Percentiles rank a stretch among this genome's conserved stretches.
Conservation (phyloP, 805 yeast genomes). For the Barnettozyma botsteinii region DNA sequence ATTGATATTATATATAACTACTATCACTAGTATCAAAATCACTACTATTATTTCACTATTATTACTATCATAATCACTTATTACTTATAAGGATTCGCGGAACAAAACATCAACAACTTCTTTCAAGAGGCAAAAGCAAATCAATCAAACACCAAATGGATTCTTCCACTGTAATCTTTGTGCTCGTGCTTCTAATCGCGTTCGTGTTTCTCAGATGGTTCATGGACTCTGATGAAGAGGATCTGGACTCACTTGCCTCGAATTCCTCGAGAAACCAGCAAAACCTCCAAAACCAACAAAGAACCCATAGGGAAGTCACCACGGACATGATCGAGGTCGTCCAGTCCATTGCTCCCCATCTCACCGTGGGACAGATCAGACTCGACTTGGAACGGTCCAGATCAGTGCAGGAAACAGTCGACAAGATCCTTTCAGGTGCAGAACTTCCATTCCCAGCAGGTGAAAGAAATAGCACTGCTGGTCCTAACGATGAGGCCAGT, state of each 20-base stretch:
- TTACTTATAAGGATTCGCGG: not conserved
- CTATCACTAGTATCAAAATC: too few relatives aligned
- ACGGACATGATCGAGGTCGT: slow-evolving; percentile 81
- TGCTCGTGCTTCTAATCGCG: slow-evolving; percentile 43
- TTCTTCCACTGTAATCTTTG: slow-evolving; percentile 45
- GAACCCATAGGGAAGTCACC: slow-evolving; percentile 44
- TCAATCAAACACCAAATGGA: slow-evolving; percentile 35
- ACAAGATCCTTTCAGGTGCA: slow-evolving; percentile 58
- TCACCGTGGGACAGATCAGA: slow-evolving; percentile 64
- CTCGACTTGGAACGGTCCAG: slow-evolving; percentile 72
- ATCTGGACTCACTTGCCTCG: slow-evolving; percentile 2
- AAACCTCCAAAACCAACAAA: not conserved
- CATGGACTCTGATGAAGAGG: slow-evolving; percentile 45
- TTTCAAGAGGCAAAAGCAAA: not conserved
- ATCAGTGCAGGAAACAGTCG: slow-evolving; percentile 75
- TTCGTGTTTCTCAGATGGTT: slow-evolving; percentile 63
- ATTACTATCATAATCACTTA: not conserved
- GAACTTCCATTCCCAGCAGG: slow-evolving; percentile 53
- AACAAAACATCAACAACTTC: not conserved
- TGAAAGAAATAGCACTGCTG: slow-evolving; percentile 17
- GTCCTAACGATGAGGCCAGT: slow-evolving; percentile 10
- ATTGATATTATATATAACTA: too few relatives aligned
- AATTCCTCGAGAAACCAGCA: not conserved
- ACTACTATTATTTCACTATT: too few relatives aligned
- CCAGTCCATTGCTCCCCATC: slow-evolving; percentile 71